Evolutionary conservation across 1,284 basidiomycete genomes (phyloP).

Genomic region (Puccinia novopanici): DNA sequence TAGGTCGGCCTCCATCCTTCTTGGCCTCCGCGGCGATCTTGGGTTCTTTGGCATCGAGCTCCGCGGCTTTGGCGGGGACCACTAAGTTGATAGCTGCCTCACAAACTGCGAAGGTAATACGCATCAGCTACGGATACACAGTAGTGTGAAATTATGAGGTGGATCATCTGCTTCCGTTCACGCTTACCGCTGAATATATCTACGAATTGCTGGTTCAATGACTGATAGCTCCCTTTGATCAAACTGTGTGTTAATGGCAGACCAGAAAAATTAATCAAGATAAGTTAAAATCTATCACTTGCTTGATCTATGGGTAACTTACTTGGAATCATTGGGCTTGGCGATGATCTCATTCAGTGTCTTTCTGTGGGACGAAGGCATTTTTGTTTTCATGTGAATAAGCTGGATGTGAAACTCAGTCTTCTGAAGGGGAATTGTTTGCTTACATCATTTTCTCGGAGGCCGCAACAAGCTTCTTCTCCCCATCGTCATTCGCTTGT

Average conservation of each 20-base stretch:
- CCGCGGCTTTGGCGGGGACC: not conserved
- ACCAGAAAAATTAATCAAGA: not conserved
- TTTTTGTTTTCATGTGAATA: not conserved
- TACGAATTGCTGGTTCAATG: not conserved
- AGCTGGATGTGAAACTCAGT: not conserved
- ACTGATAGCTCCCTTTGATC: constrained; percentile 13
- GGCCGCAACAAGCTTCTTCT: not conserved
- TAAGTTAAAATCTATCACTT: not conserved
- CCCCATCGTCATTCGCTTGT: not conserved
- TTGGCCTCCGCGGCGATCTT: not conserved
- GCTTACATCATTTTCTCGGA: not conserved
- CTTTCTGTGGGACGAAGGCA: not conserved
- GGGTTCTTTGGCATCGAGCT: not conserved
- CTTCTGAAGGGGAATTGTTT: not conserved
- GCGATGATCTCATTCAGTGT: not conserved
- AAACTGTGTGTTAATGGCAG: not conserved
- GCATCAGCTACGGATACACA: not conserved
- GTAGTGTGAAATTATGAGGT: not conserved
- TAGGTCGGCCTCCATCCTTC: not conserved
- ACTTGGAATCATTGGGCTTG: constrained; percentile 4
- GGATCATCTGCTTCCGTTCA: not conserved
- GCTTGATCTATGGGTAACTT: not conserved
- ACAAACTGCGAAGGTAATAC: not conserved
- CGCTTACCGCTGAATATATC: constrained; percentile 20
- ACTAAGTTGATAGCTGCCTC: not conserved